Evolutionary conservation across 495 filamentous ascomycete genomes (phyloP).

Genomic region (Letharia lupina): DNA sequence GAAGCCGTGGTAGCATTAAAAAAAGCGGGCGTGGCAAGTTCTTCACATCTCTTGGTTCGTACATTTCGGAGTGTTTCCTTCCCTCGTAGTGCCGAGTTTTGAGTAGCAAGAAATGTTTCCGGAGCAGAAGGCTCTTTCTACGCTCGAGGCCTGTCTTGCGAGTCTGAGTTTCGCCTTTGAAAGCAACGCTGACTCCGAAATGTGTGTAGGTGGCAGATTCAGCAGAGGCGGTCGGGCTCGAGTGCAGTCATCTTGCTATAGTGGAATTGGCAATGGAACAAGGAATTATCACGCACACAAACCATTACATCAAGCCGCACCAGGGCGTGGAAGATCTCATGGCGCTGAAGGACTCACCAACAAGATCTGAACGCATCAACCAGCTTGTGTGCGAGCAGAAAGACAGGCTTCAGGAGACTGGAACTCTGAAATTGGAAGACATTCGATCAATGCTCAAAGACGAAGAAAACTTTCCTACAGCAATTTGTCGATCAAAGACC

Average conservation of each 20-base stretch:
- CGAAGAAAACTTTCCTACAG: conserved; percentile 16
- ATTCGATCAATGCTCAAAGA: conserved; percentile 19
- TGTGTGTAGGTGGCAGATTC: conserved; percentile 50
- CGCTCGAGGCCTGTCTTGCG: too few species aligned
- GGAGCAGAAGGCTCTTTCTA: too few species aligned
- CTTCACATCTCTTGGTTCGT: conserved; percentile 36
- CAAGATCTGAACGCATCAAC: conserved; percentile 40
- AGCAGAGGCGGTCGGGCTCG: conserved; percentile 45
- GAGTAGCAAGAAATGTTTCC: too few species aligned
- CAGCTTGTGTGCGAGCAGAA: conserved; percentile 32
- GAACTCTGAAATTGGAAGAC: conserved; percentile 5
- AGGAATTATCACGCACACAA: conserved; percentile 51
- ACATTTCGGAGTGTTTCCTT: too few species aligned
- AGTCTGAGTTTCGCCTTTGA: too few species aligned
- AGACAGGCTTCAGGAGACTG: conserved; percentile 26
- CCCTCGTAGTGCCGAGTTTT: too few species aligned
- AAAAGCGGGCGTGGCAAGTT: conserved; percentile 48
- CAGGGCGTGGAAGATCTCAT: conserved; percentile 40
- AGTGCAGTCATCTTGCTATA: conserved; percentile 49
- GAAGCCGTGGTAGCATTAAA: conserved; percentile 44
- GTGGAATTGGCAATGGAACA: conserved; percentile 37
- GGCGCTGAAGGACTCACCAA: conserved; percentile 47
- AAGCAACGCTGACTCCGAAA: too few species aligned
- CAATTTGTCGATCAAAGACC: conserved; percentile 16
- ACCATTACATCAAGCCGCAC: conserved; percentile 49